Conservation (phyloP, 192 early-diverging fungal genomes). For the Martensiomyces pterosporus region DNA sequence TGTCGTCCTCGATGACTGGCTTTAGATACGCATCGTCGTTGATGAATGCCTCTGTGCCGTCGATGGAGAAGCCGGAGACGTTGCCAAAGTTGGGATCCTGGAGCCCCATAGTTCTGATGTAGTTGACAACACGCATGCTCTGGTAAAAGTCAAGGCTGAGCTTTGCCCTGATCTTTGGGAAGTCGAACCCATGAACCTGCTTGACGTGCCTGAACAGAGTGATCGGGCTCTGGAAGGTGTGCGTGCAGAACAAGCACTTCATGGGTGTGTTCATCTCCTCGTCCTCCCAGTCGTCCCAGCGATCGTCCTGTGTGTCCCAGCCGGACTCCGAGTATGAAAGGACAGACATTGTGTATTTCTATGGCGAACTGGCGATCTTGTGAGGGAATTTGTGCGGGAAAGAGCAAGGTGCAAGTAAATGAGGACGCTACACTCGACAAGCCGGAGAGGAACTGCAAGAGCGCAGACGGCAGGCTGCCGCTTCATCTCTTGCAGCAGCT, state of each 20-base stretch:
- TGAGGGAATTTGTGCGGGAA: too few relatives aligned
- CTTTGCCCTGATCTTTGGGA: slow-evolving; percentile 43
- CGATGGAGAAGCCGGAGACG: slow-evolving; percentile 36
- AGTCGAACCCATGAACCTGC: slow-evolving; percentile 63
- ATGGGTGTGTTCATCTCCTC: slow-evolving; percentile 54
- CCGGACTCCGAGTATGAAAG: slow-evolving; percentile 47
- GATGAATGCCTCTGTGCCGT: slow-evolving; percentile 55
- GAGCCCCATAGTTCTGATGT: slow-evolving; percentile 41
- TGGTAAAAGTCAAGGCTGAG: slow-evolving; percentile 81
- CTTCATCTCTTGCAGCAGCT: too few relatives aligned
- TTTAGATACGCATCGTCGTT: slow-evolving; percentile 63
- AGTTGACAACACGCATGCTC: slow-evolving; percentile 55
- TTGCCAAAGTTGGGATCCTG: slow-evolving; percentile 22
- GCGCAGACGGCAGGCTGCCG: too few relatives aligned
- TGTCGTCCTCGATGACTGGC: slow-evolving; percentile 65
- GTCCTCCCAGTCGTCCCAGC: slow-evolving; percentile 70
- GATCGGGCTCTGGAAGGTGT: slow-evolving; percentile 47
- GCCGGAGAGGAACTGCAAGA: too few relatives aligned
- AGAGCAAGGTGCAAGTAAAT: too few relatives aligned
- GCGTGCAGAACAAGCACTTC: slow-evolving; percentile 70
- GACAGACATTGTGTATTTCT: slow-evolving; percentile 27
- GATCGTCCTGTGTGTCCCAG: slow-evolving; percentile 54
- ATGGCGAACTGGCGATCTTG: too few relatives aligned
- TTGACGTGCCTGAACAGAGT: slow-evolving; percentile 63
- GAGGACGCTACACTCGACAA: too few relatives aligned